Percentiles rank a stretch among this genome's conserved stretches.
Evolutionary conservation across 2,329 filamentous ascomycete species (phyloP).

Genomic region (Cladosporium velox): DNA sequence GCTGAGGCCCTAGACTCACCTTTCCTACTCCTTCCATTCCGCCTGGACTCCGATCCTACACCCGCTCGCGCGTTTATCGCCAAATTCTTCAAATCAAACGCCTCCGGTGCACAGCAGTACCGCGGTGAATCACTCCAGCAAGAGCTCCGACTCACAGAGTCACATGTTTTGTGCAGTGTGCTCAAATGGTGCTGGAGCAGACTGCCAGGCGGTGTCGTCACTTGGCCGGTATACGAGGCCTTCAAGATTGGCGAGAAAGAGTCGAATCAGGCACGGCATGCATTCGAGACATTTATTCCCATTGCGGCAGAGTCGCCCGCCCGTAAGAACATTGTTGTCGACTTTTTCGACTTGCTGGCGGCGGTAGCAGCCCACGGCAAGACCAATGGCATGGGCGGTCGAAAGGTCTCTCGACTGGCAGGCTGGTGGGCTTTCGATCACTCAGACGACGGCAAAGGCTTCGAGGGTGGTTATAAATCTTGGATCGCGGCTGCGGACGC

Average conservation of each 20-base stretch:
- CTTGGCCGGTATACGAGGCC: conserved; percentile 95
- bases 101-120: conserved; percentile 58
- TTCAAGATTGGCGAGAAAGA: conserved; percentile 95
- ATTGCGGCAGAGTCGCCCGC: conserved; percentile 87
- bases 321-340: conserved; percentile 84
- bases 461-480: conserved; percentile 88
- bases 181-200: conserved; percentile 99
- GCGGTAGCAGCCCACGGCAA: conserved; percentile 92
- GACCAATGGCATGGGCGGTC: conserved; percentile 85
- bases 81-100: conserved; percentile 79
- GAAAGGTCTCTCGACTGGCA: conserved; percentile 91
- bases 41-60: conserved; percentile 88
- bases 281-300: conserved; percentile 95
- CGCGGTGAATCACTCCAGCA: conserved; percentile 73
- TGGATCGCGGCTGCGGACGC: conserved; percentile 93
- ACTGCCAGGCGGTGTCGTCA: conserved; percentile 85
- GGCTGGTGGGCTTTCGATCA: conserved; percentile 99
- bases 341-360: conserved; percentile 92
- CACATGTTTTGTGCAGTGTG: conserved; percentile 91
- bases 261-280: conserved; percentile 85
- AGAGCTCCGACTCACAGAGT: conserved; percentile 89
- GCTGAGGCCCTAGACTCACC: conserved; percentile 78
- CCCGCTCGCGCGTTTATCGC: conserved; percentile 89
- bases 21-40: conserved; percentile 91
- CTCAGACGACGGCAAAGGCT: conserved; percentile 80